A percentile compares a stretch with the other conserved stretches of the same genome.
phyloP scores from a whole-genome alignment of 2,329 filamentous ascomycete genomes.

The Stagonosporopsis rhizophila region DNA sequence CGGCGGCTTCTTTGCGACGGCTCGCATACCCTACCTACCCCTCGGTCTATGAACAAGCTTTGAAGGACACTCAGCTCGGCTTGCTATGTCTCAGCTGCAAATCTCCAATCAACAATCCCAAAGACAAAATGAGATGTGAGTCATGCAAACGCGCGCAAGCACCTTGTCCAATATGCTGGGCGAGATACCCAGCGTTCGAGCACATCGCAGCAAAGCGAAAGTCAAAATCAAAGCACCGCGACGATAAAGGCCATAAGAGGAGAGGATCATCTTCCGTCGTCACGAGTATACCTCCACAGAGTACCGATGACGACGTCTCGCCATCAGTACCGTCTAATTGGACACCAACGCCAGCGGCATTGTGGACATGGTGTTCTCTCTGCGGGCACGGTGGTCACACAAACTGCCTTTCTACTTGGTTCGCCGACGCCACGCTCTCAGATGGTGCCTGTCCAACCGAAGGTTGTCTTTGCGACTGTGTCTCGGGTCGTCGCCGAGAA shows the following conservation, averaged over 20 bases:
- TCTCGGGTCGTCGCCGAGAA: slow-evolving; percentile 54
- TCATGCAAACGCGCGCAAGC: slow-evolving; percentile 55
- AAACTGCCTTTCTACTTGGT: slow-evolving; percentile 65
- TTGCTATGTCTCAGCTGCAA: slow-evolving; percentile 65
- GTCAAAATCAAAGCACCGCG: slow-evolving; percentile 20
- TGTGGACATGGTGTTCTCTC: slow-evolving; percentile 65
- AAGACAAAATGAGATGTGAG: slow-evolving; percentile 60
- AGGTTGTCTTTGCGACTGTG: slow-evolving; percentile 67
- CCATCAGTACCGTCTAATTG: slow-evolving; percentile 32
- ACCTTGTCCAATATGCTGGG: slow-evolving; percentile 55
- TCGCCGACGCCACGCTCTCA: slow-evolving; percentile 53
- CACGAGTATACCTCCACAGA: slow-evolving; percentile 14
- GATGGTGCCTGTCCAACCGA: slow-evolving; percentile 65
- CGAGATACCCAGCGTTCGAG: slow-evolving; percentile 52
- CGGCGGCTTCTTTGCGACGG: slow-evolving; percentile 63
- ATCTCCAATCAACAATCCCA: slow-evolving; percentile 61
- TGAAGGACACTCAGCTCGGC: slow-evolving; percentile 62
- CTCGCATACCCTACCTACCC: slow-evolving; percentile 63
- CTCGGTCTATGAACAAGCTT: slow-evolving; percentile 63
- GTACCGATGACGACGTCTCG: slow-evolving; percentile 27
- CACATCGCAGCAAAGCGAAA: slow-evolving; percentile 41
- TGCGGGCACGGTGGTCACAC: slow-evolving; percentile 68
- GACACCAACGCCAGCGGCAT: slow-evolving; percentile 39
- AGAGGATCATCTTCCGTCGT: slow-evolving; percentile 39
- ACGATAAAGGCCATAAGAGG: slow-evolving; percentile 33